A percentile compares a stretch with the other conserved stretches of the same genome.
Evolutionary conservation across 2,329 filamentous ascomycete species (phyloP).

Genomic region (Trichoderma sp.): DNA sequence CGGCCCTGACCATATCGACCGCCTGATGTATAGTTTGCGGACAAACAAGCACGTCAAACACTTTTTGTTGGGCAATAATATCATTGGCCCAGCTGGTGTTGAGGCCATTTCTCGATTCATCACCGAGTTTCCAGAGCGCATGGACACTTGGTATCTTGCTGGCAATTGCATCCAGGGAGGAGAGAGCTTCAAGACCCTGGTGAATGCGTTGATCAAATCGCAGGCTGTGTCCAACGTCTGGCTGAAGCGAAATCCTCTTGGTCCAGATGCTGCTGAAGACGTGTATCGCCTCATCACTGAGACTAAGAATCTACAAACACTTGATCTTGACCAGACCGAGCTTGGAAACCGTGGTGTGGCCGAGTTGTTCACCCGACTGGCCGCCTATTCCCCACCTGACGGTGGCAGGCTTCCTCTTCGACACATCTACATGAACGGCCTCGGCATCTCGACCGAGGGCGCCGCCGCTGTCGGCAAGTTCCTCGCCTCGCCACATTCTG

Average conservation of each 20-base stretch:
- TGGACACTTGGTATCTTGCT: conserved; percentile 55
- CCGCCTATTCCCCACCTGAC: conserved; percentile 29
- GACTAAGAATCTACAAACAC: conserved; percentile 43
- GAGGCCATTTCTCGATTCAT: conserved; percentile 46
- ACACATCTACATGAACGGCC: conserved; percentile 38
- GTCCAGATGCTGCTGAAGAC: conserved; percentile 36
- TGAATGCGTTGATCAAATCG: conserved; percentile 44
- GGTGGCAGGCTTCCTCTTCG: conserved; percentile 32
- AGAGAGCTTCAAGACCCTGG: conserved; percentile 40
- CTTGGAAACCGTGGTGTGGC: conserved; percentile 47
- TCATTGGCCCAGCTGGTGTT: conserved; percentile 49
- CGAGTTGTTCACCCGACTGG: conserved; percentile 41
- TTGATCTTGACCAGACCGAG: conserved; percentile 54
- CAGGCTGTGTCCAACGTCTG: conserved; percentile 48
- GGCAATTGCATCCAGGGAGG: conserved; percentile 50
- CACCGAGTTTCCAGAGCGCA: conserved; percentile 42
- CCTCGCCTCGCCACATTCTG: conserved; percentile 33
- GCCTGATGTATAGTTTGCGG: conserved; percentile 48
- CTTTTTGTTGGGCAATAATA: conserved; percentile 54
- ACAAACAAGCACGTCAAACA: conserved; percentile 47
- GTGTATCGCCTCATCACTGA: conserved; percentile 45
- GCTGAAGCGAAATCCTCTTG: conserved; percentile 54
- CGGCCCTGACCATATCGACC: conserved; percentile 48
- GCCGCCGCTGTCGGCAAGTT: conserved; percentile 34
- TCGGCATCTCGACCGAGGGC: conserved; percentile 33